Percentiles rank a stretch among this genome's conserved stretches.
phyloP scores from a whole-genome alignment of 2,329 filamentous ascomycete genomes.

The Stemphylium beticola region DNA sequence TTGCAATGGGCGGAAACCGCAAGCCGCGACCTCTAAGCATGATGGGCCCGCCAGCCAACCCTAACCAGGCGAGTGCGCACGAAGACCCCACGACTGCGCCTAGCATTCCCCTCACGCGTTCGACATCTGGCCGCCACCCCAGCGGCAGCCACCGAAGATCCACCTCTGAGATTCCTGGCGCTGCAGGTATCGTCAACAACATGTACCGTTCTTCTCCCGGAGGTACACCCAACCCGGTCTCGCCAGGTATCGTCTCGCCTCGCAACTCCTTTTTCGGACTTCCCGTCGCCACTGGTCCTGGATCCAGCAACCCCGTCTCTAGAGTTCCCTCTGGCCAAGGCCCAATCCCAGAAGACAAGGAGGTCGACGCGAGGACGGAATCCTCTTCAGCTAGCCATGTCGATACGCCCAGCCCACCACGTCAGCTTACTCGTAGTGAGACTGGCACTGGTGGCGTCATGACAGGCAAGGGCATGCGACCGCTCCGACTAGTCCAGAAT shows the following conservation, averaged over 20 bases:
- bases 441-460: slow-evolving; percentile 50
- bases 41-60: slow-evolving; percentile 39
- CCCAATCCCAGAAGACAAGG: slow-evolving; percentile 42
- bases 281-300: slow-evolving; percentile 51
- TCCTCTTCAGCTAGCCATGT: slow-evolving; percentile 34
- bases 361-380: slow-evolving; percentile 36
- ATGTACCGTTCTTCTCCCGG: slow-evolving; percentile 74
- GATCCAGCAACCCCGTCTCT: slow-evolving; percentile 44
- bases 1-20: slow-evolving; percentile 53
- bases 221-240: slow-evolving; percentile 54
- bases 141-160: slow-evolving; percentile 49
- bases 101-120: slow-evolving; percentile 71
- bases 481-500: slow-evolving; percentile 85
- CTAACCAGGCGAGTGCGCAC: slow-evolving; percentile 37
- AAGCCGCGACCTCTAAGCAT: slow-evolving; percentile 55
- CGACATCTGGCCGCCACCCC: slow-evolving; percentile 57
- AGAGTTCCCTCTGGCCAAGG: slow-evolving; percentile 44
- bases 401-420: slow-evolving; percentile 56
- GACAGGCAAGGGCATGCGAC: slow-evolving; percentile 74
- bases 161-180: slow-evolving; percentile 59
- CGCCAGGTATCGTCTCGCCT: slow-evolving; percentile 49
- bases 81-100: slow-evolving; percentile 76
- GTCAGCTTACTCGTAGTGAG: slow-evolving; percentile 60
- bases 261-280: slow-evolving; percentile 50
- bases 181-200: slow-evolving; percentile 79